Evolutionary conservation across 306 rosid genomes (phyloP), one percentile per base, ranked within the genome.

Genomic region (Herpetospermum pedunculosum): DNA sequence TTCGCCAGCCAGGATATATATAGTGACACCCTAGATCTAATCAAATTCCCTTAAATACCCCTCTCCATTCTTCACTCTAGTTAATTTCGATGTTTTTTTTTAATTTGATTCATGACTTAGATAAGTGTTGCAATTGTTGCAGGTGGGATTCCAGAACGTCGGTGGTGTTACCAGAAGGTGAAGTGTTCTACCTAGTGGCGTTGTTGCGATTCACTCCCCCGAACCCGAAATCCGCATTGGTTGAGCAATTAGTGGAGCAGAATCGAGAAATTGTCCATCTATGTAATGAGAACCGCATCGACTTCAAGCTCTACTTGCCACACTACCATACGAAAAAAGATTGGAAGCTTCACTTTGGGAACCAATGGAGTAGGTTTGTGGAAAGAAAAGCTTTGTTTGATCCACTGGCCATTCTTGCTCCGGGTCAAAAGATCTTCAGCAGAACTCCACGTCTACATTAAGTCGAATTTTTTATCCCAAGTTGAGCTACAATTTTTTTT

Each of bases 101-200:
- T 21, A 7, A 19, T 46, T 48, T 48, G n/a, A 18, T 12, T 18
- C 1, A 49, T n/a, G 7, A 49, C 2, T 19, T 15, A 40, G 34
- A 30, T 30, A 4, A 2, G 21, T 4, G 19, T 49, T 18, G 4
- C 7, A 19, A 25, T 55, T 28, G 30, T 34, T n/a, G 7, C 83
- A 94, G 98, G 88, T 94, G 98, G 98, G 98, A 94, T 80, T 53
- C 38, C 32, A 89, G 98, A 23, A 91, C 92, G 13, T 94, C 98
- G 1, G 88, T 79, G 64, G 85, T 63, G 81, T 38, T 91, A 72
- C 98, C 98, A 0, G 85, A 91, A 74, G 87, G 92, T 9, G 96
- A 91, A 75, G 83, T 94, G 28, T 89, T 94, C 85, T 94, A 94
- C 92, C 54, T 88, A 35, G 87, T 94, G 81, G 97, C 97, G 0